Conservation (phyloP, 164 flowering plant species). For the Santalum album region DNA sequence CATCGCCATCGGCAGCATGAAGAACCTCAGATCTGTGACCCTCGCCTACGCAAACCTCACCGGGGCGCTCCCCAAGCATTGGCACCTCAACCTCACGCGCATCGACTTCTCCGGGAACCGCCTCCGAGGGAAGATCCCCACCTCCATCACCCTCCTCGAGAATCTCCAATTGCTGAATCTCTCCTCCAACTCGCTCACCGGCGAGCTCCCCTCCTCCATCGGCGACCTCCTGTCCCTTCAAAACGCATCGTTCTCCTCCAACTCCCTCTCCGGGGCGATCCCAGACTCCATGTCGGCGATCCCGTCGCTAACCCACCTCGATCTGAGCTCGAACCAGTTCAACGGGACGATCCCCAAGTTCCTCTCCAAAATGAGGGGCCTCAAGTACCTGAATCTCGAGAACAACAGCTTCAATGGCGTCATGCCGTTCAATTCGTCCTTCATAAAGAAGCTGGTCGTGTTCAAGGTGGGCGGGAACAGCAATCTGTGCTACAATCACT, state of each 20-base stretch:
- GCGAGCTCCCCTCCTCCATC: constrained; percentile 49
- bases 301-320: constrained; percentile 49
- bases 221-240: constrained; percentile 59
- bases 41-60: constrained; percentile 60
- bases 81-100: constrained; percentile 47
- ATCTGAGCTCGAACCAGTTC: constrained; percentile 80
- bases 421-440: constrained; percentile 71
- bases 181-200: constrained; percentile 53
- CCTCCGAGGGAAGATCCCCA: constrained; percentile 58
- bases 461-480: constrained; percentile 67
- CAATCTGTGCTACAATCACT: constrained; percentile 72
- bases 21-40: constrained; percentile 44
- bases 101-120: constrained; percentile 66
- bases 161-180: constrained; percentile 50
- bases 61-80: constrained; percentile 52
- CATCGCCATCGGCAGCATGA: constrained; percentile 48
- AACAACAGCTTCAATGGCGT: constrained; percentile 73
- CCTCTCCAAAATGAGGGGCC: constrained; percentile 41
- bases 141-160: constrained; percentile 37
- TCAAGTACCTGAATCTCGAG: constrained; percentile 74
- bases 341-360: constrained; percentile 77
- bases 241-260: constrained; percentile 56
- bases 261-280: constrained; percentile 64
- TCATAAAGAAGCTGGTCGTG: constrained; percentile 49
- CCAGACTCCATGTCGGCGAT: constrained; percentile 57